Evolutionary conservation across 2,329 filamentous ascomycete species (phyloP).

Genomic region (Hypoxylon sp.): DNA sequence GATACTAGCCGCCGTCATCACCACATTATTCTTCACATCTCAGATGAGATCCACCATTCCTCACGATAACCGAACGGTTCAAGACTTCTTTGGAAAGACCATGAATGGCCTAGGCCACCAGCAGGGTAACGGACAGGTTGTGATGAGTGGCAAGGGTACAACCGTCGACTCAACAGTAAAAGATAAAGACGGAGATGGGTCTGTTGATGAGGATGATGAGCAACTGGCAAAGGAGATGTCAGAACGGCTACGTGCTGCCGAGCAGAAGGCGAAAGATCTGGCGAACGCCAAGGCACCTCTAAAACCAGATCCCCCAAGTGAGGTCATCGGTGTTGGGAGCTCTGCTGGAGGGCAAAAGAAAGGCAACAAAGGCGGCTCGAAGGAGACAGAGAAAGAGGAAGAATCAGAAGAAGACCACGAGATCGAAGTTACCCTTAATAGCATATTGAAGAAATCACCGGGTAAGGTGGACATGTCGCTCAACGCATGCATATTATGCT

Average conservation of each 20-base stretch:
- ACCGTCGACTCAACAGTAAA: constrained; percentile 59
- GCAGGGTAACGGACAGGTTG: constrained; percentile 55
- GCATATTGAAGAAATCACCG: constrained; percentile 86
- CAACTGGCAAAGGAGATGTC: constrained; percentile 69
- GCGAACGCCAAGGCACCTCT: constrained; percentile 77
- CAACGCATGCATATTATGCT: constrained; percentile 6
- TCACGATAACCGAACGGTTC: constrained; percentile 61
- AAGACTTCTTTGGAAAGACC: constrained; percentile 74
- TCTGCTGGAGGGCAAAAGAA: constrained; percentile 68
- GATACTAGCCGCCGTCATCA: constrained; percentile 74
- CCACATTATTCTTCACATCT: constrained; percentile 81
- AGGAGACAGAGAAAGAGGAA: constrained; percentile 64
- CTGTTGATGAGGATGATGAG: constrained; percentile 70
- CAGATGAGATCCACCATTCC: constrained; percentile 67
- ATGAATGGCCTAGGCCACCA: constrained; percentile 67
- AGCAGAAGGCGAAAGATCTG: constrained; percentile 76
- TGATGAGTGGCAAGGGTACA: constrained; percentile 58
- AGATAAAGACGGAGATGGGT: constrained; percentile 69
- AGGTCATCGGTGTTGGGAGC: constrained; percentile 72
- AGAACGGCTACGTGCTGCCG: constrained; percentile 76
- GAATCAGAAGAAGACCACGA: constrained; percentile 73
- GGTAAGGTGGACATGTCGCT: constrained; percentile 68
- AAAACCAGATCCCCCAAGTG: constrained; percentile 71
- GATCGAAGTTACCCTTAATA: constrained; percentile 79
- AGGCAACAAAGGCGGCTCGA: constrained; percentile 60